Percentiles rank a stretch among this genome's conserved stretches.
Evolutionary conservation across 2,329 filamentous ascomycete species (phyloP).

Genomic region (Cladophialophora carrionii): DNA sequence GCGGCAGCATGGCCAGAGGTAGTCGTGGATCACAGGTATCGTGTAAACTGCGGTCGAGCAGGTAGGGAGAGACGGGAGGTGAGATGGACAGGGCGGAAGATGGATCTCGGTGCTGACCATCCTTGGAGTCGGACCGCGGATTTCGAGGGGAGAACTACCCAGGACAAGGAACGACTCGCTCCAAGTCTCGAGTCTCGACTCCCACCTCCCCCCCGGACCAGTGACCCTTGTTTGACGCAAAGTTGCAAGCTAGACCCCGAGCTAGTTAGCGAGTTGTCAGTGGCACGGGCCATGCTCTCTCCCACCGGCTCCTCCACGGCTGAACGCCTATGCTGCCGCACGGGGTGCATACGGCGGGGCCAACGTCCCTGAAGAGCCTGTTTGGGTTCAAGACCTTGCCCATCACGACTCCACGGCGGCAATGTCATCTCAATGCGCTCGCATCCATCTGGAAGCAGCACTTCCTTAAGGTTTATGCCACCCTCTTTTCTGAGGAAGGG

Average conservation of each 20-base stretch:
- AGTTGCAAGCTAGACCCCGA: constrained; percentile 1
- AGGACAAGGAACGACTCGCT: background rate
- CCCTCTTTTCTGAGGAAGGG: background rate
- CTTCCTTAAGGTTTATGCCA: background rate
- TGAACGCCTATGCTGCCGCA: background rate
- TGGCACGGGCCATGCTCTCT: background rate
- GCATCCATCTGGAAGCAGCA: background rate
- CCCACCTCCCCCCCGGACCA: background rate
- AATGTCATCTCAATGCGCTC: background rate
- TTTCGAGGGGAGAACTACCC: constrained; percentile 5
- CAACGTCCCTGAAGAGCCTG: background rate
- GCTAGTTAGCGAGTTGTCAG: constrained; percentile 4
- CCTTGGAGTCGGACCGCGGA: constrained; percentile 7
- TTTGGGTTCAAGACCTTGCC: background rate
- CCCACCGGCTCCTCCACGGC: background rate
- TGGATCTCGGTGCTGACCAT: constrained; percentile 1
- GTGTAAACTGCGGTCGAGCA: constrained; percentile 8
- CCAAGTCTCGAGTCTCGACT: constrained; percentile 9
- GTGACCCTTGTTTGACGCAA: background rate
- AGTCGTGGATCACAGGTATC: background rate
- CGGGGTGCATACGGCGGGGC: background rate
- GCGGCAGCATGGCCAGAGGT: constrained; percentile 1
- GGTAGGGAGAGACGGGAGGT: constrained; percentile 1
- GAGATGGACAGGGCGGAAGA: background rate
- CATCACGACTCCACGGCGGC: background rate